These are phyloP conservation scores for Diaporthe humulicola DNA, from an alignment of 2,329 filamentous ascomycete species.

Conservation along the genomic window DNA sequence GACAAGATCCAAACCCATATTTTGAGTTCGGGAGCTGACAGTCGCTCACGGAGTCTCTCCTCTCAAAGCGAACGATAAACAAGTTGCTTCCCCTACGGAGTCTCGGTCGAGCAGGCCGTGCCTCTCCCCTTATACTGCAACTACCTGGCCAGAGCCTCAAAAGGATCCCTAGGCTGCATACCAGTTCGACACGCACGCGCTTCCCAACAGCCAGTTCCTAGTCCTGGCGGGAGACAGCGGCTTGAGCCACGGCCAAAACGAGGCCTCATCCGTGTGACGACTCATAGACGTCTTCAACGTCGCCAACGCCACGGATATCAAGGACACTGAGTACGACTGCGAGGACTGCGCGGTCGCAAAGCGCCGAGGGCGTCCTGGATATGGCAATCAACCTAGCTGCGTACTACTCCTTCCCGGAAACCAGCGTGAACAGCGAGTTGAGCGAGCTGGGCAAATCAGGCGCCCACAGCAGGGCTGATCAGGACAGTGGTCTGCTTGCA, in stretches of 20 bases:
- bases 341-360: conserved; percentile 48
- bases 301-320: conserved; percentile 71
- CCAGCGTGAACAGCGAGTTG: conserved; percentile 75
- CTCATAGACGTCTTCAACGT: conserved; percentile 80
- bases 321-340: conserved; percentile 56
- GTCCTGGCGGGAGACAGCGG: conserved; percentile 74
- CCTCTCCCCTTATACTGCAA: conserved; percentile 71
- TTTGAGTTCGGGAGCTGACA: neutral
- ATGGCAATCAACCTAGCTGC: conserved; percentile 66
- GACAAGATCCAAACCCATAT: neutral
- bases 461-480: conserved; percentile 75
- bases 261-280: conserved; percentile 71
- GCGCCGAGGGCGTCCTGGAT: conserved; percentile 64
- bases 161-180: conserved; percentile 63
- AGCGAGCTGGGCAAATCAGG: conserved; percentile 74
- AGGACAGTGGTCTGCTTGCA: conserved; percentile 66
- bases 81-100: conserved; percentile 72
- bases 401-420: conserved; percentile 77
- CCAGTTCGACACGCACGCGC: conserved; percentile 77
- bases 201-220: conserved; percentile 75
- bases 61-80: conserved; percentile 57
- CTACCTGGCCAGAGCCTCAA: conserved; percentile 57
- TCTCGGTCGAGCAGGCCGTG: conserved; percentile 71
- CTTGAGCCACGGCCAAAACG: conserved; percentile 68
- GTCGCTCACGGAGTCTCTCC: neutral